Percentiles rank a stretch among this genome's conserved stretches.
Evolutionary conservation across 305 asterid genomes (phyloP).

Genomic region (Solanum aculeatissimum): DNA sequence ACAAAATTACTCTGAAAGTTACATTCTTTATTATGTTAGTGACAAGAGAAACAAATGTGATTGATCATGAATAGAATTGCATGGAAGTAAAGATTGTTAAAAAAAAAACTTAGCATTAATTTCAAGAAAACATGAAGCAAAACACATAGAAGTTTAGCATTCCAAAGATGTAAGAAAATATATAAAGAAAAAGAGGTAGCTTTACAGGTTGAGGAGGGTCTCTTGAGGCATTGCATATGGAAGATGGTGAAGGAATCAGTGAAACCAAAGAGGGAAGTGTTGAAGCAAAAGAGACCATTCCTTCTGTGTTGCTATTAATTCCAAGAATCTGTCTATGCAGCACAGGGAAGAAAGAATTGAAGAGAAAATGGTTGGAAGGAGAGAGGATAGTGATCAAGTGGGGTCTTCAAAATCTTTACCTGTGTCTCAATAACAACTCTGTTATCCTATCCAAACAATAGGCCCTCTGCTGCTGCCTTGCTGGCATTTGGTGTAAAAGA

Average conservation of each 20-base stretch:
- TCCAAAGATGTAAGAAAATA: background rate
- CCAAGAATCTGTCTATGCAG: background rate
- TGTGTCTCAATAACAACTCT: background rate
- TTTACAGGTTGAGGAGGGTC: constrained; percentile 32
- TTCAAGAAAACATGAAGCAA: background rate
- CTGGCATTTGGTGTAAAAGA: too few relatives aligned
- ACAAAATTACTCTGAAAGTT: constrained; percentile 22
- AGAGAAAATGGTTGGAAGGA: background rate
- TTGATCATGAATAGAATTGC: background rate
- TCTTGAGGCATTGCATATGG: constrained; percentile 14
- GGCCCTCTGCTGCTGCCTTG: background rate
- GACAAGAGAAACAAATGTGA: background rate
- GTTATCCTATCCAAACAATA: background rate
- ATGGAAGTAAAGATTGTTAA: background rate
- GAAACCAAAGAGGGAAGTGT: constrained; percentile 48
- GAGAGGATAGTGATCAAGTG: background rate
- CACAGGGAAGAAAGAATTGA: background rate
- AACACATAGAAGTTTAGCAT: background rate
- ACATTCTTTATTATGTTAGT: background rate
- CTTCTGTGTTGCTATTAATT: constrained; percentile 7
- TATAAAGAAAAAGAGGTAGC: background rate
- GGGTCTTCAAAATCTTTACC: background rate
- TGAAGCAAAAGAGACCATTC: constrained; percentile 53
- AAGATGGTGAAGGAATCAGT: constrained; percentile 22
- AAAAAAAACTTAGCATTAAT: background rate